Evolutionary conservation across 208 protist species (phyloP).

Genomic region (Acanthamoeba sp.): DNA sequence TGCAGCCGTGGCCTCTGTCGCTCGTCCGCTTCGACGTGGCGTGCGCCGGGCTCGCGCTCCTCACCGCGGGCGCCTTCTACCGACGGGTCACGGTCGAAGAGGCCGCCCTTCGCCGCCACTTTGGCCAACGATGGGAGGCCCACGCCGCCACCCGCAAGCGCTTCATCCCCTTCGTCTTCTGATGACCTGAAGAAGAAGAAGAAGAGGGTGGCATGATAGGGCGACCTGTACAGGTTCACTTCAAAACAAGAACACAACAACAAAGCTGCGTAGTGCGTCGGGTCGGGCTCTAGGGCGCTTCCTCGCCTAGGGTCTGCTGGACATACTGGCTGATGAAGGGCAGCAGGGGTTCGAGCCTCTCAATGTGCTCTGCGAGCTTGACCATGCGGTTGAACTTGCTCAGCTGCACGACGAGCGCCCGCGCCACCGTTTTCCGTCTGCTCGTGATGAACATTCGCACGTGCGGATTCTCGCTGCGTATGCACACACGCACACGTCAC

Average conservation of each 20-base stretch:
- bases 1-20: conserved; percentile 15
- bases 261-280: too few species aligned
- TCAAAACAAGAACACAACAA: too few species aligned
- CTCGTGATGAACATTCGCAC: not conserved
- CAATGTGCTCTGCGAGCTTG: not conserved
- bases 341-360: not conserved
- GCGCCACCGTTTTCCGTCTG: not conserved
- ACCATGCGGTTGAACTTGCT: conserved; percentile 18
- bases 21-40: not conserved
- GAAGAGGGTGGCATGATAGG: not conserved
- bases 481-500: not conserved
- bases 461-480: not conserved
- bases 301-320: not conserved
- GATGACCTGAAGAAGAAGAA: not conserved
- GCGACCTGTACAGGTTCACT: too few species aligned
- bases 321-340: conserved; percentile 21
- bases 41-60: not conserved
- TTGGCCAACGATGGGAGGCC: not conserved
- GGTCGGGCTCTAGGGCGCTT: not conserved
- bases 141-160: conserved; percentile 5
- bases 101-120: not conserved
- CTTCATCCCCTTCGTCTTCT: conserved; percentile 27
- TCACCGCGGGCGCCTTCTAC: not conserved
- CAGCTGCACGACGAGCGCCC: not conserved
- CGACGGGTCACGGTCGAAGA: not conserved